Evolutionary conservation across 306 rosid genomes (phyloP), one percentile per base, ranked within the genome.

Genomic region (Oxytropis ochrocephala): DNA sequence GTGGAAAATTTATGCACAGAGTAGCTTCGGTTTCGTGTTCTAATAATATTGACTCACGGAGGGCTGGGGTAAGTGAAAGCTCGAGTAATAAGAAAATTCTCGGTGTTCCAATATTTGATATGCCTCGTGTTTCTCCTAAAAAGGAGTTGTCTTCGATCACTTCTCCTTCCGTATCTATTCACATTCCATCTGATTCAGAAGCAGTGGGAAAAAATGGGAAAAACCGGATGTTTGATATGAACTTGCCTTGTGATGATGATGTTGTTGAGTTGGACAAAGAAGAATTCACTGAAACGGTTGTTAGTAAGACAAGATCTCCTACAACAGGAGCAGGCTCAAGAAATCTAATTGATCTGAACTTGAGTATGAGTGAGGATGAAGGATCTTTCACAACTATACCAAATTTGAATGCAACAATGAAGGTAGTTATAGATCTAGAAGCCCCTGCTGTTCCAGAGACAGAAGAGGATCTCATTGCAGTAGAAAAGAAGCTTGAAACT

Each of bases 281-380:
- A 70, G 38, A 50, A 18, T 81, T 48, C 53, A 54, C 72, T 35
- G 88, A 75, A 67, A 48, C 74, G 51, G 46, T 62, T 14, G 73
- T 39, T 75, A 58, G 77, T 24, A 82, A 85, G 53, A 74, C 76
- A 36, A 64, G 60, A 63, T 79, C 71, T 39, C 82, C 88, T 64
- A 62, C 69, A 46, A 69, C 69, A 35, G 72, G 72, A 79, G 66
- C 76, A 51, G 52, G 42, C 35, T 75, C 78, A 70, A 78, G 89
- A 81, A 81, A 72, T 60, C 74, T 71, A 50, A 81, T 94, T 74
- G 99, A 94, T 85, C 79, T 94, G 78, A 94, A 94, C 85, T 78
- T 77, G 55, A 75, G 85, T 77, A 67, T 89, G 81, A 80, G 83
- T 33, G 97, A 88, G 14, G 92, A 88, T 55, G 97, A 94, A 85